A percentile compares a stretch with the other conserved stretches of the same genome.
Conservation (phyloP, 1,284 basidiomycete species). For the Malassezia sympodialis region DNA sequence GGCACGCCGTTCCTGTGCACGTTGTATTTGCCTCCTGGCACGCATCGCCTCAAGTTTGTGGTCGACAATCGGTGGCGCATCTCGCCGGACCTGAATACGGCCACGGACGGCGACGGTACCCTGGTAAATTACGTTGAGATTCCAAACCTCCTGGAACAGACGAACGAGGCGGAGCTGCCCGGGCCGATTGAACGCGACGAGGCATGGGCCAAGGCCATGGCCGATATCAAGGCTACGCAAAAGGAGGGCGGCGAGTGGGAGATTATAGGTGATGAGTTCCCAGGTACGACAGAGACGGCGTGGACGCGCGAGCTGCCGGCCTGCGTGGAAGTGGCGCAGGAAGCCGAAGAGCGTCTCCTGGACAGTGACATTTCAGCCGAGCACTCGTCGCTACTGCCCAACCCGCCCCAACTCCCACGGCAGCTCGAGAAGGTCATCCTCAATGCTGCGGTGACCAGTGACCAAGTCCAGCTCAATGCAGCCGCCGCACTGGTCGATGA, state of each 20-base stretch:
- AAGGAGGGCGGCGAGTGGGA: constrained; percentile 29
- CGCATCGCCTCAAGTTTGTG: constrained; percentile 89
- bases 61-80: constrained; percentile 81
- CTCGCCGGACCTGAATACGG: constrained; percentile 67
- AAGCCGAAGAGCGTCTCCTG: constrained; percentile 34
- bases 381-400: constrained; percentile 21
- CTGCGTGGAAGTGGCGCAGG: constrained; percentile 42
- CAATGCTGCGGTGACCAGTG: constrained; percentile 52
- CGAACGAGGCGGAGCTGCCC: background rate
- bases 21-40: constrained; percentile 61
- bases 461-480: constrained; percentile 11
- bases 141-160: constrained; percentile 26
- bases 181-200: background rate
- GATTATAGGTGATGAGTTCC: constrained; percentile 27
- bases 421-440: constrained; percentile 89
- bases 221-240: constrained; percentile 16
- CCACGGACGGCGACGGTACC: constrained; percentile 87
- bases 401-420: constrained; percentile 64
- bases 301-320: constrained; percentile 50
- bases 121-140: constrained; percentile 71
- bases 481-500: constrained; percentile 61
- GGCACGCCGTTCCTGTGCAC: constrained; percentile 32
- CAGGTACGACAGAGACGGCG: constrained; percentile 20
- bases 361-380: constrained; percentile 12
- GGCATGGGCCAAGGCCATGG: constrained; percentile 13